Evolutionary conservation across 108 stramenopile genomes (phyloP).

Genomic region (Nannochloropsis salina): DNA sequence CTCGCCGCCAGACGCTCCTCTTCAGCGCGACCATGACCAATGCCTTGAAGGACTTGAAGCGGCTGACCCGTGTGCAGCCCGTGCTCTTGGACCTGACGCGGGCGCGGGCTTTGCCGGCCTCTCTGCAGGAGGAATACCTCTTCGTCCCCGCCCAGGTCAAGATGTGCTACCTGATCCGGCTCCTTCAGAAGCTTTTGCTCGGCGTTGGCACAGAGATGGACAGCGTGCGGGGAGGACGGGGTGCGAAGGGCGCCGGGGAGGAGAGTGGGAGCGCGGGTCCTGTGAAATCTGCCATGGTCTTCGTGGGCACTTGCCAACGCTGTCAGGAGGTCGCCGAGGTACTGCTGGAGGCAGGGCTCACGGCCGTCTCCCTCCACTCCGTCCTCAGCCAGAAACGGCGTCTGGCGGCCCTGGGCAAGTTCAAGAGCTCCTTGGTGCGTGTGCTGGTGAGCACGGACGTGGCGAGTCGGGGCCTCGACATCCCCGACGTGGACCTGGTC

Average conservation of each 20-base stretch:
- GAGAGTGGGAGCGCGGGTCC: not conserved
- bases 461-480: constrained; percentile 89
- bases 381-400: constrained; percentile 79
- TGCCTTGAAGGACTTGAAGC: constrained; percentile 67
- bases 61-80: constrained; percentile 33
- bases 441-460: constrained; percentile 95
- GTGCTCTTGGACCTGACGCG: constrained; percentile 44
- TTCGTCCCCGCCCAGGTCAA: constrained; percentile 67
- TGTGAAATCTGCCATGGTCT: constrained; percentile 81
- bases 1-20: constrained; percentile 74
- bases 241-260: not conserved
- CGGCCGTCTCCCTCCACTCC: constrained; percentile 85
- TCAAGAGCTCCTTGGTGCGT: constrained; percentile 49
- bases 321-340: constrained; percentile 82
- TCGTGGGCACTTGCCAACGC: constrained; percentile 88
- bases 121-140: constrained; percentile 83
- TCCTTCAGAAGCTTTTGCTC: constrained; percentile 11
- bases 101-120: constrained; percentile 66
- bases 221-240: not conserved
- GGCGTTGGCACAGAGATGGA: not conserved
- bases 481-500: constrained; percentile 89
- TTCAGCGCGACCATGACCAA: constrained; percentile 93
- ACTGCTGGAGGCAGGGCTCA: constrained; percentile 72
- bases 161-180: constrained; percentile 21
- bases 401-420: constrained; percentile 74